Conservation (phyloP, 1,139 yeast species). For the Pichia sp. region DNA sequence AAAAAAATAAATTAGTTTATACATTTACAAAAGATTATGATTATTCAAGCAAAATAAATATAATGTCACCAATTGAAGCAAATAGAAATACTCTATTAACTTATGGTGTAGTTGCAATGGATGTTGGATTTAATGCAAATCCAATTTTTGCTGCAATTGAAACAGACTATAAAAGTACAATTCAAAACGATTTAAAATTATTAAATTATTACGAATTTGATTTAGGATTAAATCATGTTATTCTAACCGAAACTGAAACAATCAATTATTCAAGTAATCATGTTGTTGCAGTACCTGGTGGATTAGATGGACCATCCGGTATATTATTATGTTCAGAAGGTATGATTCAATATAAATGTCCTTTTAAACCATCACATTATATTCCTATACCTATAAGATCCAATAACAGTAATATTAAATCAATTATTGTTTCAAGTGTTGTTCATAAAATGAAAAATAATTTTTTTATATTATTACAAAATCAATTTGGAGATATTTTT, state of each 20-base stretch:
- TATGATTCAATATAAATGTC: slow-evolving; percentile 40
- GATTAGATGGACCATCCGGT: slow-evolving; percentile 56
- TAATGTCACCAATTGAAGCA: slow-evolving; percentile 75
- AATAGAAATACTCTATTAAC: slow-evolving; percentile 48
- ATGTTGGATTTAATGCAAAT: slow-evolving; percentile 64
- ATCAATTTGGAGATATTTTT: slow-evolving; percentile 69
- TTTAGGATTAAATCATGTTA: slow-evolving; percentile 73
- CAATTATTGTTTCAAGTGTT: slow-evolving; percentile 48
- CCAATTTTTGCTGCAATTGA: slow-evolving; percentile 83
- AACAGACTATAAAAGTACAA: slow-evolving; percentile 39
- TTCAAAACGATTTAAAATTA: slow-evolving; percentile 18
- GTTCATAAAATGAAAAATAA: slow-evolving; percentile 57
- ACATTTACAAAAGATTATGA: slow-evolving; percentile 42
- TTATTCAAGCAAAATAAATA: slow-evolving; percentile 35
- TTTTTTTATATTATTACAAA: slow-evolving; percentile 71
- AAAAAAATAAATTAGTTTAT: slow-evolving; percentile 64
- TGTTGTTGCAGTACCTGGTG: slow-evolving; percentile 43
- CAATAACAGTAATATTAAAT: slow-evolving; percentile 30
- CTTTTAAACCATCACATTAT: slow-evolving; percentile 31
- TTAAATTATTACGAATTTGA: slow-evolving; percentile 76
- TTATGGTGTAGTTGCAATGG: slow-evolving; percentile 52
- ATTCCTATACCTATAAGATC: slow-evolving; percentile 53
- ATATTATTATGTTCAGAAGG: slow-evolving; percentile 46
- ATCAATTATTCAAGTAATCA: slow-evolving; percentile 39
- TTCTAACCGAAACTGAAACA: slow-evolving; percentile 41